These are phyloP conservation scores for Gliomastix tumulicola DNA, from an alignment of 2,329 filamentous ascomycete species.

Conservation along the genomic window DNA sequence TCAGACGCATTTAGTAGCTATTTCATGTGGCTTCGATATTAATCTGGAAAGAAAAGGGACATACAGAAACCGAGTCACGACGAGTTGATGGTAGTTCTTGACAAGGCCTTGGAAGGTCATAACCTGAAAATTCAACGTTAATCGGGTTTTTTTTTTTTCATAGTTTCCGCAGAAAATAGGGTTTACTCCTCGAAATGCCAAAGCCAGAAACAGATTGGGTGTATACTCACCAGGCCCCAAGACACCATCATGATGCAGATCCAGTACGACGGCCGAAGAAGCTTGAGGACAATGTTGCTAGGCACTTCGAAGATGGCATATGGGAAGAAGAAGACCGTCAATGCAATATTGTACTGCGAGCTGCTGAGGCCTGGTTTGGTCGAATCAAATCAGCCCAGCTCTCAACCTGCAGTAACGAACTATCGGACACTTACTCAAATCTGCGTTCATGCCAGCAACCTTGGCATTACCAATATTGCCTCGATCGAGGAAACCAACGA, in stretches of 20 bases:
- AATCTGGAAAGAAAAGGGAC: background rate
- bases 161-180: too few species aligned
- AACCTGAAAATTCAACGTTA: background rate
- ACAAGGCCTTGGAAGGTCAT: constrained; percentile 22
- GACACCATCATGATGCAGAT: constrained; percentile 4
- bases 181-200: too few species aligned
- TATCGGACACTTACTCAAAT: too few species aligned
- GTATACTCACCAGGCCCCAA: constrained; percentile 4
- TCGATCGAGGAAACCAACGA: constrained; percentile 49
- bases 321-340: constrained; percentile 49
- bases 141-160: too few species aligned
- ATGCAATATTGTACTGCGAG: constrained; percentile 52
- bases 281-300: constrained; percentile 22
- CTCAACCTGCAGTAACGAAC: too few species aligned
- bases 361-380: constrained; percentile 38
- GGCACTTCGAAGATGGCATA: constrained; percentile 41
- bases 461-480: constrained; percentile 47
- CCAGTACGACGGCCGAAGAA: constrained; percentile 5
- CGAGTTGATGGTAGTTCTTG: constrained; percentile 34
- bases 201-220: background rate
- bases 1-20: constrained; percentile 5
- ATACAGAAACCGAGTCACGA: constrained; percentile 32
- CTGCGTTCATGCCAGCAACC: constrained; percentile 26
- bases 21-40: constrained; percentile 2
- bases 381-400: too few species aligned